Evolutionary conservation across 164 flowering plant genomes (phyloP), one percentile per base, ranked within the genome.

Genomic region (Vitis amurensis): DNA sequence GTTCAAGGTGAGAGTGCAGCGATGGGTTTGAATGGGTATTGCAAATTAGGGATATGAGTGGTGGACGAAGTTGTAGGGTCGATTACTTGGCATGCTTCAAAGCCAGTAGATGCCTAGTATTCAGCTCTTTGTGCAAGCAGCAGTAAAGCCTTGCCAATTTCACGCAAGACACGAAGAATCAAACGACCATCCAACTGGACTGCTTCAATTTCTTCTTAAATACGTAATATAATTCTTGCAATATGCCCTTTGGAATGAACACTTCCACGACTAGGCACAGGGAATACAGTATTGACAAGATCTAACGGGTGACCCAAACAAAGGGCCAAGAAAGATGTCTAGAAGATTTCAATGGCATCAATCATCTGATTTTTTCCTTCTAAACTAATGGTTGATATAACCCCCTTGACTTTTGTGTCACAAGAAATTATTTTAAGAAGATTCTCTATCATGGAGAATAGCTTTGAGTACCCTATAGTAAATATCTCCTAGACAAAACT

Each of bases 401-500:
- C 94, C 61, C 98, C 98, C 81, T 93, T 93, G 68, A 90, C 92
- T 76, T 90, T 97, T 62, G 97, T 93, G 70, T 95, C 98, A 50
- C 81, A 89, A 29, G 96, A 85, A 71, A 93, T 89, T 82, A 94
- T 86, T 77, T 95, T 97, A 66, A 95, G 90, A 66, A 91, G 87
- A 83, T 89, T 90, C 68, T 91, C 94, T 37, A 90, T 78, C 90
- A 84, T 88, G 6, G 97, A 73, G 27, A 78, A 81, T 55, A 95
- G 90, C 74, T 93, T 93, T 31, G 98, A 96, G 68, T 95, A 93
- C n/a, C 97, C 99, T 57, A 70, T 62, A 11, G 94, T 91, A 65
- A 93, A 89, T 51, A 84, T 89, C 71, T 93, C 98, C 77, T 93
- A 93, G 15, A 95, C 96, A 88, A 95, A 95, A 82, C 98, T 95